Conservation (phyloP, 2,329 filamentous ascomycete species). For the Arthroderma sp. region DNA sequence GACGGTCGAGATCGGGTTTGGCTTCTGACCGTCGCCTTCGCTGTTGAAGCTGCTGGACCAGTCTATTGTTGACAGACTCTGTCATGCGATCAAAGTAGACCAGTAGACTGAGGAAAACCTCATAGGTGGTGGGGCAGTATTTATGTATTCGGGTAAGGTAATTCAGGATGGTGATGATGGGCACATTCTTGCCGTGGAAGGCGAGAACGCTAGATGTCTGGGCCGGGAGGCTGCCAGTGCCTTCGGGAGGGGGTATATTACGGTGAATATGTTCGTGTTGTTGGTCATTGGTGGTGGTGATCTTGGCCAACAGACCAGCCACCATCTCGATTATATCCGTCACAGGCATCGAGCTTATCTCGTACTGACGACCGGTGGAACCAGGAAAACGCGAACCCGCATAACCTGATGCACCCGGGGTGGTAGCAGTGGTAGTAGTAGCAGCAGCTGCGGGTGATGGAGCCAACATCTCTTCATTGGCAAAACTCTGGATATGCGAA, state of each 20-base stretch:
- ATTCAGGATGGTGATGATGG: conserved; percentile 90
- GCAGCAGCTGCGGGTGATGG: conserved; percentile 34
- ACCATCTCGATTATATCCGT: conserved; percentile 99
- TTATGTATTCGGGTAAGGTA: conserved; percentile 95
- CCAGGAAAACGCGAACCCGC: conserved; percentile 22
- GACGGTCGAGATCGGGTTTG: neutral
- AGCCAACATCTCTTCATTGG: conserved; percentile 58
- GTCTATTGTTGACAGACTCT: conserved; percentile 75
- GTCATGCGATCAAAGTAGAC: conserved; percentile 99
- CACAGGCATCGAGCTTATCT: conserved; percentile 96
- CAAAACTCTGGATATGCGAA: conserved; percentile 80
- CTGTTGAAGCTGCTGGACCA: conserved; percentile 49
- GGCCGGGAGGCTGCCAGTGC: conserved; percentile 44
- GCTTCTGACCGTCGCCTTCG: conserved; percentile 8
- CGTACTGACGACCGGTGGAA: conserved; percentile 53
- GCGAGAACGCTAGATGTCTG: conserved; percentile 68
- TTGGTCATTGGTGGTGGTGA: conserved; percentile 88
- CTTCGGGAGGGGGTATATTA: conserved; percentile 49
- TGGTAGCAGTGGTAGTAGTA: conserved; percentile 19
- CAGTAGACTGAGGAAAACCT: conserved; percentile 87
- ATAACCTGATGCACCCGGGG: conserved; percentile 14
- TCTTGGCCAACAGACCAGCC: conserved; percentile 86
- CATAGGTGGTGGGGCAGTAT: conserved; percentile 96
- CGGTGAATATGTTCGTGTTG: conserved; percentile 87
- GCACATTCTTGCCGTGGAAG: conserved; percentile 96